Base-by-base conservation (phyloP, 2,329 filamentous ascomycete species). In the Colletotrichum sp. region DNA sequence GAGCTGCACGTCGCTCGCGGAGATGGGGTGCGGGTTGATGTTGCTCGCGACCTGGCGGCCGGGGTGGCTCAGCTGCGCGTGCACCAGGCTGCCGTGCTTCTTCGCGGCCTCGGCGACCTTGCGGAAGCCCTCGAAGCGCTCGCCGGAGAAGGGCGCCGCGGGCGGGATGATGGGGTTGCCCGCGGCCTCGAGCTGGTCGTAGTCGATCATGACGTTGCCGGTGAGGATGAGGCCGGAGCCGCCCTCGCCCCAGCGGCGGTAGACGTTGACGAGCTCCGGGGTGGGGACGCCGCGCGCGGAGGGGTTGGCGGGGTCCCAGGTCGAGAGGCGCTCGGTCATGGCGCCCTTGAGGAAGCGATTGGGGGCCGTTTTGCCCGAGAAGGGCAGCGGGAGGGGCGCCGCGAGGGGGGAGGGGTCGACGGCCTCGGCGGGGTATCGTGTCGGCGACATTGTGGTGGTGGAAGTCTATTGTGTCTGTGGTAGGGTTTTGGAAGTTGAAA, bases 261-360 rank as follows among this genome's bases (percentile, higher is more conserved):
- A 93, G 56, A 92, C 83, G 56, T 91, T 89, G 79, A 91, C 79
- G 24, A 84, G 79, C 60, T 86, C 82, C 48, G 81, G 77, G 3
- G 83, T 83, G 2, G 86, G 85, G n/a, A 87, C 79, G 0, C 86
- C 86, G 65, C 92, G 88, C 4, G 86, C 86, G 30, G 87, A 82
- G 15, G 89, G 78, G 71, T 90, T 85, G 26, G 87, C 86, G 6
- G 89, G 85, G 73, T 90, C 87, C 91, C 91, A 94, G 3, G 89
- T 91, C 1, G 91, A 90, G 18, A 94, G 84, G 15, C 89, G 86
- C 81, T 94, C 93, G 3, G 90, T 90, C 92, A 94, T 94, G 56
- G 93, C 90, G 6, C 86, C 91, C 82, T 94, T 94, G 77, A 94
- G 81, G 80, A 94, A 92, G 18, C 92, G 87, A 81, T 94, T 94